These are phyloP conservation scores for Platanus orientalis DNA, from an alignment of 164 flowering plant species.

Conservation along the genomic window DNA sequence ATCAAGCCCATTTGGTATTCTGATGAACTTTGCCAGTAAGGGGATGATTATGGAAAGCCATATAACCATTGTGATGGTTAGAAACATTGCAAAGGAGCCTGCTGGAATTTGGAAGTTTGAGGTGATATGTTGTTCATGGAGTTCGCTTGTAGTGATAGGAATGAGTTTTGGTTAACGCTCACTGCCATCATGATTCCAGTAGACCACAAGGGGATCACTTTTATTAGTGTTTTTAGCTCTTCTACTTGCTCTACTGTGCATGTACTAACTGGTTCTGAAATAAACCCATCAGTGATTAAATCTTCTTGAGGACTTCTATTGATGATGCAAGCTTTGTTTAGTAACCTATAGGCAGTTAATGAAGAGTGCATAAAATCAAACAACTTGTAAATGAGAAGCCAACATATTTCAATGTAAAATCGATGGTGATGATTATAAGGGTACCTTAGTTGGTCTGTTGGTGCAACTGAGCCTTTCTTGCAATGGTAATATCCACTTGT, in stretches of 20 bases:
- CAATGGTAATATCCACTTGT: slow-evolving; percentile 33
- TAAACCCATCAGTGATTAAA: slow-evolving; percentile 29
- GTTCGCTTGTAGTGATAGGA: slow-evolving; percentile 36
- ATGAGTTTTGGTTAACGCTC: slow-evolving; percentile 22
- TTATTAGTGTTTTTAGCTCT: slow-evolving; percentile 36
- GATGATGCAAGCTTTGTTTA: slow-evolving; percentile 46
- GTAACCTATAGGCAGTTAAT: slow-evolving; percentile 16
- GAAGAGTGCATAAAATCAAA: too few species aligned
- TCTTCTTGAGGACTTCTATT: slow-evolving; percentile 23
- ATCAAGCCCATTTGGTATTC: slow-evolving; percentile 32
- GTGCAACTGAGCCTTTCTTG: slow-evolving; percentile 34
- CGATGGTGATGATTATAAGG: background rate
- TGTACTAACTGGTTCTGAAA: slow-evolving; percentile 33
- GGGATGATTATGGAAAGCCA: slow-evolving; percentile 43
- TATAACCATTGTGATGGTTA: slow-evolving; percentile 19
- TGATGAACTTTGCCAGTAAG: slow-evolving; percentile 23
- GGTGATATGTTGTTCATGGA: slow-evolving; percentile 49
- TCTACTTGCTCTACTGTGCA: slow-evolving; percentile 50
- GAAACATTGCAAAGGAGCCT: slow-evolving; percentile 38
- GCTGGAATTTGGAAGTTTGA: slow-evolving; percentile 49
- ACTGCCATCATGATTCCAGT: slow-evolving; percentile 33
- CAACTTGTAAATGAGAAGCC: too few species aligned
- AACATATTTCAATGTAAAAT: background rate
- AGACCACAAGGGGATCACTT: slow-evolving; percentile 48
- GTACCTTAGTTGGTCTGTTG: slow-evolving; percentile 31